Evolutionary conservation across 176 grass and related monocot genomes (phyloP), one percentile per base, ranked within the genome.

Genomic region (Echinochloa phyllopogon): DNA sequence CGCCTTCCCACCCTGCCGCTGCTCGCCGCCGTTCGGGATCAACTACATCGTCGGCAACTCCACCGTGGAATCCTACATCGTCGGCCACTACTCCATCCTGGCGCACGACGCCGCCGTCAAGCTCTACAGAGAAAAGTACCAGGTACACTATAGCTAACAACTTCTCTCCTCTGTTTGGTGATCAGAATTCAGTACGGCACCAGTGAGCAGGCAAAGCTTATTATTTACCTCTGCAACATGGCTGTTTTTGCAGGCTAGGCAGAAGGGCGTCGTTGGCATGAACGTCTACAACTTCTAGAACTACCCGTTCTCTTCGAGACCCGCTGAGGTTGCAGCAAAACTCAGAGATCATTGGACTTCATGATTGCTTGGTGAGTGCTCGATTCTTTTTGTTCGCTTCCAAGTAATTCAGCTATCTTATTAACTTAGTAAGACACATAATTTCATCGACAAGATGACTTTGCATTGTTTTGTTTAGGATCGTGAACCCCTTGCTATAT

Each of bases 241-340:
- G 70, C 6, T 18, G 11, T 53, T 20, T 2, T 69, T 75, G 74
- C 83, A 94, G 90, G 86, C 72, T n/a, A 72, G 61, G 13, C 94
- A 97, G 80, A 85, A 90, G 62, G 94, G 94, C 13, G 24, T 56
- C 20, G 67, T 97, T 15, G 94, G 94, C 49, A 76, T 92, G 41
- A 97, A 94, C 20, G 5, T 94, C 36, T 97, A 97, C 90, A 87
- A 76, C 69, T 87, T 81, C 82, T 97, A 92, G 94, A 67, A 39
- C 55, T 97, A 97, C 76, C 88, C 94, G 0, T 91, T 85, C 82
- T 72, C 90, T 0, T 6, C 47, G 24, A 84, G 56, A 61, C 24
- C 69, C 6, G 76, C 75, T n/a, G 94, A 97, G 39, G 38, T 91
- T 3, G 33, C 29, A 50, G 92, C 94, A 11, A 33, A 33, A 49